Evolutionary conservation across 257 asterid genomes (phyloP).

Genomic region (Solanum paucissectum): DNA sequence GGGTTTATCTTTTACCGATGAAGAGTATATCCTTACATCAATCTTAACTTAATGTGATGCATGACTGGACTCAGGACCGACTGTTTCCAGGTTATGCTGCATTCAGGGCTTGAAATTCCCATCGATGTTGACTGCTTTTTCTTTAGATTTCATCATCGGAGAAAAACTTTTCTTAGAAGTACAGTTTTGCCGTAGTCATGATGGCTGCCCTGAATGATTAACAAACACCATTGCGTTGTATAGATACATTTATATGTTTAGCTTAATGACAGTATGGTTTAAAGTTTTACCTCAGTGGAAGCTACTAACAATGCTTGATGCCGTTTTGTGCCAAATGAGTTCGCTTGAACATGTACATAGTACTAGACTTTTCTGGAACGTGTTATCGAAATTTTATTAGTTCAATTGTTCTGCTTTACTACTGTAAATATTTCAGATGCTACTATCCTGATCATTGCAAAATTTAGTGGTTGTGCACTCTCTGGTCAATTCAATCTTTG

Average conservation of each 20-base stretch:
- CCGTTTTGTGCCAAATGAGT: not conserved
- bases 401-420: not conserved
- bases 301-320: not conserved
- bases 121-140: not conserved
- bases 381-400: not conserved
- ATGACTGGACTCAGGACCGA: conserved; percentile 8
- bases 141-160: conserved; percentile 6
- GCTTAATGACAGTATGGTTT: conserved; percentile 1
- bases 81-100: not conserved
- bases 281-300: not conserved
- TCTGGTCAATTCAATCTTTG: not conserved
- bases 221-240: conserved; percentile 36
- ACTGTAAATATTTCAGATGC: not conserved
- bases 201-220: conserved; percentile 22
- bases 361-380: not conserved
- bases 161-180: not conserved
- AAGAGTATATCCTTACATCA: not conserved
- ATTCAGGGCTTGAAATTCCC: not conserved
- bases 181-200: conserved; percentile 21
- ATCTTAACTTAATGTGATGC: conserved; percentile 24
- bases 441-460: not conserved
- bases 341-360: not conserved
- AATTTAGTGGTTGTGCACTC: not conserved
- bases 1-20: conserved; percentile 1
- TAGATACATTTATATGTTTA: conserved; percentile 21